phyloP scores from a whole-genome alignment of 306 rosid genomes.

The Cucurbita moschata region DNA sequence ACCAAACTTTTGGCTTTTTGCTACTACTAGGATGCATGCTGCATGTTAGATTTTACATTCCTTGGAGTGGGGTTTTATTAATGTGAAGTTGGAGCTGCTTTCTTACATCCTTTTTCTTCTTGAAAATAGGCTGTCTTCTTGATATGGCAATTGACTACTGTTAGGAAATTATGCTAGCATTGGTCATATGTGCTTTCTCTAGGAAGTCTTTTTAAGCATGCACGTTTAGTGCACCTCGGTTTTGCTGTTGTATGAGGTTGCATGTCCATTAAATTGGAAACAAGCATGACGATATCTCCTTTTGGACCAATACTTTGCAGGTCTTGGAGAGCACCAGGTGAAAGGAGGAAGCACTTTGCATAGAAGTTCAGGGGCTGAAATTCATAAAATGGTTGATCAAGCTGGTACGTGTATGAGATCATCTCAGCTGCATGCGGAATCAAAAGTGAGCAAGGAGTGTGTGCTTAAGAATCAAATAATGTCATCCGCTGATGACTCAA shows the following conservation, averaged over 20 bases:
- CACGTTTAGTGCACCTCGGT: neutral
- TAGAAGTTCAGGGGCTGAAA: slow-evolving; percentile 13
- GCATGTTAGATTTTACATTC: neutral
- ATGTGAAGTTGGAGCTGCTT: neutral
- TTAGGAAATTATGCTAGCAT: neutral
- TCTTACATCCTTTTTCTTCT: neutral
- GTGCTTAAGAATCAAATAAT: slow-evolving; percentile 26
- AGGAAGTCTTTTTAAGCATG: neutral
- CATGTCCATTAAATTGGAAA: neutral
- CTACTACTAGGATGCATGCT: neutral
- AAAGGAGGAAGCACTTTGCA: slow-evolving; percentile 24
- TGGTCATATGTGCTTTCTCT: neutral
- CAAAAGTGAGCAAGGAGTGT: slow-evolving; percentile 27
- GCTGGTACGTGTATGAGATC: slow-evolving; percentile 23
- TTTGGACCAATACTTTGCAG: slow-evolving; percentile 19
- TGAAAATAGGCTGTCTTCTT: neutral
- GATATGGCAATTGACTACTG: neutral
- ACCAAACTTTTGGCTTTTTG: neutral
- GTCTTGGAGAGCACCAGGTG: slow-evolving; percentile 26
- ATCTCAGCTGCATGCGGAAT: slow-evolving; percentile 24
- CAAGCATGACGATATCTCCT: neutral
- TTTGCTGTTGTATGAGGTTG: neutral
- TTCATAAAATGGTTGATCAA: slow-evolving; percentile 33
- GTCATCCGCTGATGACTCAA: slow-evolving; percentile 23
- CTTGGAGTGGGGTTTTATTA: neutral